Base-by-base conservation (phyloP, 1,139 yeast genomes). In the Candida sp. region DNA sequence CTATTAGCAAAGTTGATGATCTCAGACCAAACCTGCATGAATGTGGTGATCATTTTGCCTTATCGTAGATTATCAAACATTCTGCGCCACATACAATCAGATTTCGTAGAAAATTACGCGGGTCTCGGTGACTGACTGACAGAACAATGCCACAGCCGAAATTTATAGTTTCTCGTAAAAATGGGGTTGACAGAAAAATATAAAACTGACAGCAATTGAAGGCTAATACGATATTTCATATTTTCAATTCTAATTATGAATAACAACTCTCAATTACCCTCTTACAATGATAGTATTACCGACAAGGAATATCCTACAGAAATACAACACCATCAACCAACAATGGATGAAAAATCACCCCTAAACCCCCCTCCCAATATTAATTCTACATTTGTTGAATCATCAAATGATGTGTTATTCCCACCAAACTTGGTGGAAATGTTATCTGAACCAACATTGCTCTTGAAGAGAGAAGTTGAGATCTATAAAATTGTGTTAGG, bases 381-480 rank as follows among this genome's bases (percentile, higher is more conserved):
- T 11, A n/a, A 30, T 30, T 8, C n/a, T 5, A 11, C 33, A 9
- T 30, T 30, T 30, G 19, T 9, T 5, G 11, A 30, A 12, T 9
- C 33, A 12, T 30, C 33, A 30, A 30, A 30, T 30, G 6, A 30
- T 30, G 33, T 30, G 19, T 30, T 36, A 11, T 37, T 37, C 21
- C 39, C 39, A 19, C 39, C 39, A 7, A 29, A 21, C 34, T 37
- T 37, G 23, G 39, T 29, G 3, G 34, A 27, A 8, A 21, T 37
- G 9, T 37, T 37, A 21, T 37, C 39, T 21, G 34, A 37, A 25
- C 39, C 39, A 37, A 37, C 39, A 7, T 37, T 37, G 22, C 15
- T 37, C 6, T 4, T 37, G 12, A 33, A 37, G 19, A 15, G 39
- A 8, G 33, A 37, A 29, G 21, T 37, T 8, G 22, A 37, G 19